A percentile compares a stretch with the other conserved stretches of the same genome.
Evolutionary conservation across 2,329 filamentous ascomycete species (phyloP).

Genomic region (Stromatinia cepivora): DNA sequence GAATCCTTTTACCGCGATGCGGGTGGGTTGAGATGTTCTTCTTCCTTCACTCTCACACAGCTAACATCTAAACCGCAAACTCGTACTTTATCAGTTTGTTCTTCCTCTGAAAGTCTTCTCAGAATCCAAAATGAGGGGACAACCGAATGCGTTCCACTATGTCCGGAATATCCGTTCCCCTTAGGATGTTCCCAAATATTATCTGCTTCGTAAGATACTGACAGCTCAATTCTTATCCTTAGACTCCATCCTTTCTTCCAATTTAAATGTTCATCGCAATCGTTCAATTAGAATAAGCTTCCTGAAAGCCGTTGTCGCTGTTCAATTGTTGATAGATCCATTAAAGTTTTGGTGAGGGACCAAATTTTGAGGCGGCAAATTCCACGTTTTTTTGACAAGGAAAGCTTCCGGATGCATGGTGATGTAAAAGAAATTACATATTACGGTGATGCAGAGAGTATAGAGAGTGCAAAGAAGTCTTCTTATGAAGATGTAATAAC

Average conservation of each 20-base stretch:
- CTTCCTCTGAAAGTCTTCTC: not conserved
- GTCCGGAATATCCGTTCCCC: not conserved
- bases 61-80: not conserved
- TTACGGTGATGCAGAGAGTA: not conserved
- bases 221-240: not conserved
- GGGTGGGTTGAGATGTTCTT: not conserved
- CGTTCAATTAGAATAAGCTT: not conserved
- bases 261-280: not conserved
- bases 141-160: not conserved
- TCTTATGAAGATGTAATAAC: not conserved
- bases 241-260: not conserved
- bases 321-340: not conserved
- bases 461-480: not conserved
- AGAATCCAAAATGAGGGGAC: constrained; percentile 3
- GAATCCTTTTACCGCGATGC: not conserved
- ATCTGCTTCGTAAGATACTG: not conserved
- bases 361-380: constrained; percentile 2
- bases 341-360: constrained; percentile 4
- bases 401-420: not conserved
- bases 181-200: not conserved
- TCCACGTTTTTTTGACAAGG: constrained; percentile 3
- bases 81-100: not conserved
- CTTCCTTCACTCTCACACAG: not conserved
- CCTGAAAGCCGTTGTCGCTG: not conserved
- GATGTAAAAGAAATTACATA: not conserved